These are phyloP conservation scores for Melampsora occidentalis DNA, from an alignment of 1,284 basidiomycete species.

Conservation along the genomic window DNA sequence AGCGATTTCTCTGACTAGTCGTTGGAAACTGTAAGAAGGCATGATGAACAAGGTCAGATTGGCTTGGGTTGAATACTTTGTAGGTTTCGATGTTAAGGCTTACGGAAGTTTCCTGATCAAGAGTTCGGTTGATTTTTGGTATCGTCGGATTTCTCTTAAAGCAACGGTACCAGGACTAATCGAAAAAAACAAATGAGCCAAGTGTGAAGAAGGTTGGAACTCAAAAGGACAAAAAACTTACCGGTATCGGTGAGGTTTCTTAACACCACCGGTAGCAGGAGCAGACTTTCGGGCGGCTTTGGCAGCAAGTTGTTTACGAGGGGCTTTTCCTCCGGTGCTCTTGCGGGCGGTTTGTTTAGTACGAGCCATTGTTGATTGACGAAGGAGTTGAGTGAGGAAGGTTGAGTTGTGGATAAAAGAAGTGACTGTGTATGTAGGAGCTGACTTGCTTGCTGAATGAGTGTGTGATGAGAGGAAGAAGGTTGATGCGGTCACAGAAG, in stretches of 20 bases:
- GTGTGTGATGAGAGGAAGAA: too few relatives aligned
- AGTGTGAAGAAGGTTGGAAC: slow-evolving; percentile 39
- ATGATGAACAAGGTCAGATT: slow-evolving; percentile 1
- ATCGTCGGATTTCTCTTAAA: slow-evolving; percentile 49
- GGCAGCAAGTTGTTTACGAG: slow-evolving; percentile 60
- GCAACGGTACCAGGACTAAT: slow-evolving; percentile 56
- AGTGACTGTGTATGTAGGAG: too few relatives aligned
- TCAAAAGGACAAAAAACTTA: slow-evolving; percentile 47
- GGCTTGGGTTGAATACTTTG: background rate
- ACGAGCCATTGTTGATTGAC: slow-evolving; percentile 46
- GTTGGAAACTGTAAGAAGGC: slow-evolving; percentile 42
- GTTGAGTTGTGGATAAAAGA: too few relatives aligned
- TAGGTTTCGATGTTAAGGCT: slow-evolving; percentile 6
- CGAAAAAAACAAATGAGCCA: background rate
- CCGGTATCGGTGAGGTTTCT: slow-evolving; percentile 48
- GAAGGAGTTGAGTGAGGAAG: background rate
- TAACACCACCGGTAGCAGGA: slow-evolving; percentile 66
- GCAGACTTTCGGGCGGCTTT: slow-evolving; percentile 59
- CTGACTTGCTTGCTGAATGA: too few relatives aligned
- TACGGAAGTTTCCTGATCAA: slow-evolving; percentile 52
- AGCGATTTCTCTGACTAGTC: slow-evolving; percentile 70
- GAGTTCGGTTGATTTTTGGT: slow-evolving; percentile 52
- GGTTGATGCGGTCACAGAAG: too few relatives aligned
- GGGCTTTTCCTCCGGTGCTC: slow-evolving; percentile 69
- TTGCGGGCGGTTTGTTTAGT: slow-evolving; percentile 66